Base-by-base conservation (phyloP, 805 yeast species). In the Cyberlindnera veronae region DNA sequence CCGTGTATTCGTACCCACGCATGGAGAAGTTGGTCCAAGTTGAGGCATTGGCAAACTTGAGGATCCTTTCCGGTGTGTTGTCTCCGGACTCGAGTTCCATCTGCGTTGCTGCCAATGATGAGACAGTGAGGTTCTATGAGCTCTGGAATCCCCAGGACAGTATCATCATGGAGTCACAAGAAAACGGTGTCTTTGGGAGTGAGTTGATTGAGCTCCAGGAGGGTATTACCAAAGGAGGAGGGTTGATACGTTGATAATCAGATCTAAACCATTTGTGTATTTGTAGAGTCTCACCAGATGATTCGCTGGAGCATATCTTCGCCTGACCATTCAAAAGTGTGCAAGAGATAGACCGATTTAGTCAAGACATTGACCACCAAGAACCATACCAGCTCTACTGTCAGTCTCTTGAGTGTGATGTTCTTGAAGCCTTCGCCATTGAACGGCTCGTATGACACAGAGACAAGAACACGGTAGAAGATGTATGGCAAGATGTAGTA, bases 241-340 rank as follows among this genome's bases (percentile, higher is more conserved):
- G 55, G n/a, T 26, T 45, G 1, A 51, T 64, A 11, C 54, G 67
- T 40, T 61, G 36, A 45, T n/a, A n/a, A n/a, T n/a, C n/a, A n/a
- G n/a, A n/a, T n/a, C n/a, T n/a, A n/a, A n/a, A n/a, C n/a, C n/a
- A n/a, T n/a, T n/a, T n/a, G n/a, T n/a, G n/a, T n/a, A n/a, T n/a
- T n/a, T n/a, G n/a, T n/a, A n/a, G n/a, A n/a, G n/a, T n/a, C 3
- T 65, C 58, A 93, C 99, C 98, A 93, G 52, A 91, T 89, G 44
- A 93, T 86, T 53, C 97, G 74, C 61, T 89, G 96, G 8, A 67
- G 51, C 7, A 60, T 63, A 0, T 74, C 68, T 51, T 85, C 84
- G 41, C 73, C 69, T 0, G 59, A 64, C 96, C 96, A 89, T 9
- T 58, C 49, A 51, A 90, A 85, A 20, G 85, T 76, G 45, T 75